Base-by-base conservation (phyloP, 305 asterid genomes). In the Fraxinus baroniana region DNA sequence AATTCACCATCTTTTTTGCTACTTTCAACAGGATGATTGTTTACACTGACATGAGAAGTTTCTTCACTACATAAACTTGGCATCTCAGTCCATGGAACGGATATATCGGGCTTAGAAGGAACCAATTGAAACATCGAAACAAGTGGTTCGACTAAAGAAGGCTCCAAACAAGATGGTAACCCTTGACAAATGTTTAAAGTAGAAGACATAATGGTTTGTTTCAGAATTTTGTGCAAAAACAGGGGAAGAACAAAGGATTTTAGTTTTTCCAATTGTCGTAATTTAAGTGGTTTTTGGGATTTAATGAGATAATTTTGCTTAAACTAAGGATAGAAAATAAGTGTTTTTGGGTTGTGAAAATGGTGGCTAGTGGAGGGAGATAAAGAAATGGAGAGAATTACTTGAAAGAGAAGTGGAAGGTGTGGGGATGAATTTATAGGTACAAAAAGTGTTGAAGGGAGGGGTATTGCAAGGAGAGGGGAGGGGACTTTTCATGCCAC, bases 401-500 rank as follows among this genome's bases (percentile, higher is more conserved):
- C 92, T 87, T 92, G 94, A 88, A 89, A 85, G 86, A 83, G 88
- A 83, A 87, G 90, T 84, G 91, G 79, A 80, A 76, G 86, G 82
- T 32, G 86, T 33, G 77, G 89, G 86, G 86, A 79, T 85, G 86
- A 80, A 93, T 93, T 92, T 93, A 94, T 92, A 95, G 93, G 74
- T 41, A 85, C 83, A 83, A 84, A 86, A 88, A 78, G 87, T 79
- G 81, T 49, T 22, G 33, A 28, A 52, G 74, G 24, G 70, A 76
- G 83, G 70, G 60, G 5, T 46, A 71, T 80, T 81, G 83, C 82
- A 80, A 44, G 79, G 70, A 26, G 78, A 62, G 28, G 30, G 82
- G 30, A 35, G 79, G 77, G 44, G 73, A 74, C 82, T 79, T 81
- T 71, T 66, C 83, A 80, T 87, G 86, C 85, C 84, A 88, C 88